Conservation (phyloP, 805 yeast species). For the Wickerhamiella shivajii region DNA sequence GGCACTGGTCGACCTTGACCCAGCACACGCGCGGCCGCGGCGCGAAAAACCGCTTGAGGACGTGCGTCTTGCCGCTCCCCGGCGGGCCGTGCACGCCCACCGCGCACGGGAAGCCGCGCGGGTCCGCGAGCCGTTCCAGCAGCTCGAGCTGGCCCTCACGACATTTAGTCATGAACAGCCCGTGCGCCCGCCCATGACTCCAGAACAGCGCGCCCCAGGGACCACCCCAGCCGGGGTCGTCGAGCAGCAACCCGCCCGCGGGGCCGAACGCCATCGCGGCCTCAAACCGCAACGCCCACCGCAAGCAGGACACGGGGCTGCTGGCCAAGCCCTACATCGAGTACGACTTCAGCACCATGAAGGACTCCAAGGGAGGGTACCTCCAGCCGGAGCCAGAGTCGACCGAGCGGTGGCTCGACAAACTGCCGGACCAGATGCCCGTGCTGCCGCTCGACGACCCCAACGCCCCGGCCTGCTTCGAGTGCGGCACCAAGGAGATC, state of each 20-base stretch:
- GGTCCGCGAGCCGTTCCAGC: constrained; percentile 23
- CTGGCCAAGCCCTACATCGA: constrained; percentile 26
- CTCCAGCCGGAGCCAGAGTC: constrained; percentile 31
- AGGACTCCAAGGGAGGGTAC: constrained; percentile 79
- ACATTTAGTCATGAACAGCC: neutral
- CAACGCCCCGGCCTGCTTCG: constrained; percentile 67
- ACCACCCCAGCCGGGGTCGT: neutral
- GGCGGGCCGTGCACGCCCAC: constrained; percentile 36
- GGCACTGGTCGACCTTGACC: constrained; percentile 35
- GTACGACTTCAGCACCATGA: constrained; percentile 75
- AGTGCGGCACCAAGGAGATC: constrained; percentile 68
- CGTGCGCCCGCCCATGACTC: neutral
- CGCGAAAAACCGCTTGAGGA: constrained; percentile 25
- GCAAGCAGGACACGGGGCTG: constrained; percentile 10
- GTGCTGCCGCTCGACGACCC: constrained; percentile 36
- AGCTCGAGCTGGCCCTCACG: constrained; percentile 25
- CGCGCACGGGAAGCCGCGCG: constrained; percentile 24
- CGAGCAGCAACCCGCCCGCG: neutral
- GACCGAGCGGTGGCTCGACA: constrained; percentile 17
- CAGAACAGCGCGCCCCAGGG: neutral
- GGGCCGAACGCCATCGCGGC: neutral
- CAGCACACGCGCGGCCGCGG: constrained; percentile 20
- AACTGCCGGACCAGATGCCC: constrained; percentile 25
- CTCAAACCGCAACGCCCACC: constrained; percentile 4
- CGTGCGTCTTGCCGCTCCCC: constrained; percentile 34